phyloP scores from a whole-genome alignment of 1,139 yeast genomes.

The Candida dubliniensis region DNA sequence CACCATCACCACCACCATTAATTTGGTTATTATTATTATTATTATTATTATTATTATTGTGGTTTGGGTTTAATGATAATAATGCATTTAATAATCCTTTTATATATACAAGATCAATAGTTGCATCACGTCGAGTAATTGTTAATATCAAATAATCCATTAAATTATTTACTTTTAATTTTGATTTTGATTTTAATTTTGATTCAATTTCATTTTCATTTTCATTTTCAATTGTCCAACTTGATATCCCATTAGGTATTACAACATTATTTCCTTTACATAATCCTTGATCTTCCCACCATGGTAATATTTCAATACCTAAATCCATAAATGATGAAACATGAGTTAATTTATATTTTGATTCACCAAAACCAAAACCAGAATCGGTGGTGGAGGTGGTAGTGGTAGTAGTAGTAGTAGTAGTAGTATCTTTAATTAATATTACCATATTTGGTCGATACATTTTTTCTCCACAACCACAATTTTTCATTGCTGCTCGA shows the following conservation, averaged over 20 bases:
- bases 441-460: constrained; percentile 49
- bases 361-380: not conserved
- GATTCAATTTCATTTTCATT: constrained; percentile 10
- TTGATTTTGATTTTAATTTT: no score
- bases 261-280: constrained; percentile 25
- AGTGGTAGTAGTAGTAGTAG: no score
- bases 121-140: constrained; percentile 34
- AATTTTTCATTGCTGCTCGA: constrained; percentile 42
- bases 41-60: no score
- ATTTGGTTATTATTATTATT: no score
- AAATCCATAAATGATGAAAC: constrained; percentile 41
- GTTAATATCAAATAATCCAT: constrained; percentile 33
- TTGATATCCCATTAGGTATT: constrained; percentile 38
- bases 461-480: constrained; percentile 50
- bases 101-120: constrained; percentile 32
- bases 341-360: constrained; percentile 24
- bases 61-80: not conserved
- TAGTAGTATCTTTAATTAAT: constrained; percentile 28
- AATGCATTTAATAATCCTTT: constrained; percentile 26
- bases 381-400: no score
- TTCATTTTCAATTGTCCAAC: constrained; percentile 25
- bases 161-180: constrained; percentile 1
- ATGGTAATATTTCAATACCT: constrained; percentile 34
- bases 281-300: constrained; percentile 26
- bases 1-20: no score